Evolutionary conservation across 2,329 filamentous ascomycete genomes (phyloP), one percentile per base, ranked within the genome.

Genomic region (Hypoxylon sp.): DNA sequence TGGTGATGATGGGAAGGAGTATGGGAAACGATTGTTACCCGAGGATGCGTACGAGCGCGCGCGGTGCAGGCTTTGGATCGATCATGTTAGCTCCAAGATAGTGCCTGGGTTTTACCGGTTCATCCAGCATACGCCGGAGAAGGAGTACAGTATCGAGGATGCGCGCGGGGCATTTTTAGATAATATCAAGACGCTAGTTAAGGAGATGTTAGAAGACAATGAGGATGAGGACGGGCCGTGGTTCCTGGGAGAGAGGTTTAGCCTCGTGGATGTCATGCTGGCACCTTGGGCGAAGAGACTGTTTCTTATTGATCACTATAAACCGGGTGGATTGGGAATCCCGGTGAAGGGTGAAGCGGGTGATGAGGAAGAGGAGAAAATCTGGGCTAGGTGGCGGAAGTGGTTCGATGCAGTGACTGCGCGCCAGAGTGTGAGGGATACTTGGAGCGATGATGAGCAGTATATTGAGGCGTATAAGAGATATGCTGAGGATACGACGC

Each of bases 291-390:
- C 85, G 0, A 80, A 84, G 62, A 76, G 89, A 9, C 66, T 91
- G 13, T 92, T 88, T 75, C 73, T 90, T 4, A 86, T 92, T 59
- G 87, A 92, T 61, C 79, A 90, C 56, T 92, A 87, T 66, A 92
- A 92, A 65, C 64, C 71, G 0, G 80, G 79, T 0, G 81, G 81
- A 0, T 58, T 76, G 2, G 77, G 76, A 0, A 72, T 83, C 16
- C 76, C 78, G 1, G 50, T 45, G 0, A 40, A 63, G 23, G 57
- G 56, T 2, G 42, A 62, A 11, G 60, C 50, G 7, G 61, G 71
- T 57, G 40, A 77, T 5, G 81, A 88, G 26, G 81, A 83, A 42
- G 68, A 68, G 30, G 81, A 83, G 42, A 68, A 68, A 25, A 65
- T 78, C 2, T 91, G 87, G 89, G 69, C 63, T 30, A 74, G 88